phyloP scores from a whole-genome alignment of 2,329 filamentous ascomycete species.

The Fusarium sp. region DNA sequence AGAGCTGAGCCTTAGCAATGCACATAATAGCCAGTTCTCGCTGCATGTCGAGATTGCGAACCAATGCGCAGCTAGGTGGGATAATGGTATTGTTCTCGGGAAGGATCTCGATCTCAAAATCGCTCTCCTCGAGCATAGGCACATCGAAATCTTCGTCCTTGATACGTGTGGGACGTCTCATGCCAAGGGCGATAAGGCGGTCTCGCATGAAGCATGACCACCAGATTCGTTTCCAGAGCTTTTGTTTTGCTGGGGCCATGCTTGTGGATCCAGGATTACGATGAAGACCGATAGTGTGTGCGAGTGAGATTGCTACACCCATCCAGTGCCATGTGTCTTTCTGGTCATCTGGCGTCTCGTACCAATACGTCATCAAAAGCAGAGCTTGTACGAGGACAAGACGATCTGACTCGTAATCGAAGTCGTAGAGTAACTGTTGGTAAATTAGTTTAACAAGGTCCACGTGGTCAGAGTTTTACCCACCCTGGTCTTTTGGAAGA shows the following conservation, averaged over 20 bases:
- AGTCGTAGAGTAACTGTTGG: constrained; percentile 84
- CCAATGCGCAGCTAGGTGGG: constrained; percentile 75
- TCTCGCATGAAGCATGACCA: constrained; percentile 98
- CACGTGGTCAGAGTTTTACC: constrained; percentile 51
- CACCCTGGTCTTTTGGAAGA: constrained; percentile 89
- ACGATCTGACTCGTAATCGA: constrained; percentile 93
- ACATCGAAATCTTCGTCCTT: constrained; percentile 95
- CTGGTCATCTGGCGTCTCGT: constrained; percentile 95
- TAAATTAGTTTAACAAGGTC: constrained; percentile 19
- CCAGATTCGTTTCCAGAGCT: constrained; percentile 95
- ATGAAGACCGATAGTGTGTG: constrained; percentile 93
- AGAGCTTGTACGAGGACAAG: constrained; percentile 89
- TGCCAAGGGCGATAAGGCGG: constrained; percentile 89
- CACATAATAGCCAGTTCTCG: constrained; percentile 86
- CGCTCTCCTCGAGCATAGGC: constrained; percentile 84
- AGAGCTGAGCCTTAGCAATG: constrained; percentile 90
- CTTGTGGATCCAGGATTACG: constrained; percentile 82
- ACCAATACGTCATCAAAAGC: constrained; percentile 96
- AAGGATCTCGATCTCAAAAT: constrained; percentile 83
- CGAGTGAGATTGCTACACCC: constrained; percentile 92
- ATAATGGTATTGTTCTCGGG: constrained; percentile 77
- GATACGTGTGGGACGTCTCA: constrained; percentile 91
- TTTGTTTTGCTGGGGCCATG: constrained; percentile 79
- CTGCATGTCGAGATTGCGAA: constrained; percentile 80
- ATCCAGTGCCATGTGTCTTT: constrained; percentile 99